Evolutionary conservation across 2,329 filamentous ascomycete genomes (phyloP), one percentile per base, ranked within the genome.

Genomic region (Botrytis paeoniae): DNA sequence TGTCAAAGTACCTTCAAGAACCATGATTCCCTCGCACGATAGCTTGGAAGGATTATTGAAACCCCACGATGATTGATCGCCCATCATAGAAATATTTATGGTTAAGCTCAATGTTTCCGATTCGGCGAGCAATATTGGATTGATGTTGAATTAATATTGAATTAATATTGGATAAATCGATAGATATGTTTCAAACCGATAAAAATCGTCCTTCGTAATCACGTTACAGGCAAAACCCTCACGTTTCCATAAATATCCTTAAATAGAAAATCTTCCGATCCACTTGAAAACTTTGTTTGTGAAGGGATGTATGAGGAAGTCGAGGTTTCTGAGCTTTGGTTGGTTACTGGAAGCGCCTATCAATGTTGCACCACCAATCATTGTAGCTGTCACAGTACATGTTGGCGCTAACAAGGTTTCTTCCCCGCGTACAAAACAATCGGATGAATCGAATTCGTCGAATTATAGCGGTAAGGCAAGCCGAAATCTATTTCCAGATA

Each of bases 351-450:
- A 39, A 69, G 70, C 70, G 70, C 70, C 35, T 68, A 32, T 18
- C 10, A 59, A 43, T 43, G 32, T n/a, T 45, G 25, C 29, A 69
- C 39, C 45, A 69, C 70, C 70, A 72, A 72, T 72, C 63, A 72
- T n/a, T 10, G 29, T 57, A 48, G 29, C 37, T 48, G 37, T 72
- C 70, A 72, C 62, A 68, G 51, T 72, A 66, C 70, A 72, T 54
- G 48, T 69, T 72, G 70, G 70, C 70, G 70, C 63, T 72, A 59
- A 72, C 29, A n/a, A 68, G 70, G 39, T 48, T 59, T 72, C 51
- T 72, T 72, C 70, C 70, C 70, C 70, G 70, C 70, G 62, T 51
- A 68, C 70, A 45, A 60, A 72, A 72, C 10, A 72, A 60, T 41
- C 62, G 62, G 61, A 48, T 72, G 25, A 45, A 68, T 59, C 22